Evolutionary conservation across 1,139 yeast genomes (phyloP).

Genomic region (Wickerhamiella pararugosa): DNA sequence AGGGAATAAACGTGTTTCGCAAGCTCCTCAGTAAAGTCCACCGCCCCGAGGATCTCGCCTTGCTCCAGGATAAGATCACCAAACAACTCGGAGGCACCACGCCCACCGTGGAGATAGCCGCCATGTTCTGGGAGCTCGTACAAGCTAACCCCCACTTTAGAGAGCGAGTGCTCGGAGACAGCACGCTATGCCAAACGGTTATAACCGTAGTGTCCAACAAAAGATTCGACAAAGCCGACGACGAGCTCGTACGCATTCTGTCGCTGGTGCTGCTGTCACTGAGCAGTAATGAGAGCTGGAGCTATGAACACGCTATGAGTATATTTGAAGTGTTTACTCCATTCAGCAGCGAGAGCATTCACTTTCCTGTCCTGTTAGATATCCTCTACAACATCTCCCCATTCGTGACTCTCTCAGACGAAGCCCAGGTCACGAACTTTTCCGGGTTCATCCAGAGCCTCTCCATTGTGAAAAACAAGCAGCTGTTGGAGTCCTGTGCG

Average conservation of each 20-base stretch:
- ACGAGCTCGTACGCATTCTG: conserved; percentile 1
- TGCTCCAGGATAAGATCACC: conserved; percentile 29
- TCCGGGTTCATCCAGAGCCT: conserved; percentile 1
- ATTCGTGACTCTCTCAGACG: neutral
- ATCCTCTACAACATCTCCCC: conserved; percentile 7
- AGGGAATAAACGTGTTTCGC: conserved; percentile 36
- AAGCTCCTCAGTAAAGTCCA: conserved; percentile 20
- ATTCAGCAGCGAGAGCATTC: conserved; percentile 2
- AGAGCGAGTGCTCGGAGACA: neutral
- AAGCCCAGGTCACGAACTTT: conserved; percentile 6
- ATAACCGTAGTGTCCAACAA: neutral
- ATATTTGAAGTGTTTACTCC: conserved; percentile 21
- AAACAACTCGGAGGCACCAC: conserved; percentile 11
- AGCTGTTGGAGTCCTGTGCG: neutral
- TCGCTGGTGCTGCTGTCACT: neutral
- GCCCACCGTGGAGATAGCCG: conserved; percentile 5
- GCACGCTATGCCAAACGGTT: neutral
- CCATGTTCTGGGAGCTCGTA: conserved; percentile 56
- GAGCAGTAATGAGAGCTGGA: conserved; percentile 3
- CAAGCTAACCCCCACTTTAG: conserved; percentile 39
- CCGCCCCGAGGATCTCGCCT: conserved; percentile 29
- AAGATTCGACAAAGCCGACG: neutral
- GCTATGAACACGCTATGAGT: conserved; percentile 14
- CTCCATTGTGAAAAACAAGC: neutral
- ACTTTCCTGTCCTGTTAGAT: conserved; percentile 9